These are phyloP conservation scores for Chalciporus piperatoides DNA, from an alignment of 1,284 basidiomycete species.

Conservation along the genomic window DNA sequence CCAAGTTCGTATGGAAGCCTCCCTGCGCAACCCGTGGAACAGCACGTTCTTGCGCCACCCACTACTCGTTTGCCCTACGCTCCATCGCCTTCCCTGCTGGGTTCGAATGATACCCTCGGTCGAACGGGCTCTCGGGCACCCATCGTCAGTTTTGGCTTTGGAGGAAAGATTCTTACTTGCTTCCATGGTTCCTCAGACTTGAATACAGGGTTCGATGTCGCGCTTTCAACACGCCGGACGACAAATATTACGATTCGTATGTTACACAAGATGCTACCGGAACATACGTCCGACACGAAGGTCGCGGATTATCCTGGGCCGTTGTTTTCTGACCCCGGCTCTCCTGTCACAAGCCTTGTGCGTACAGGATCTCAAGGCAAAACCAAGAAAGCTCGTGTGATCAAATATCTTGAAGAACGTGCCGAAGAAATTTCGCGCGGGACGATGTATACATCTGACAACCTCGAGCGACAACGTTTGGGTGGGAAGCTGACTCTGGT, in stretches of 20 bases:
- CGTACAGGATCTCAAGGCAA: conserved; percentile 67
- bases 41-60: conserved; percentile 45
- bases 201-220: conserved; percentile 73
- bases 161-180: conserved; percentile 81
- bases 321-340: conserved; percentile 72
- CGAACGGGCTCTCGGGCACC: conserved; percentile 73
- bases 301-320: conserved; percentile 78
- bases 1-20: conserved; percentile 18
- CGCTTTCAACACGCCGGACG: conserved; percentile 66
- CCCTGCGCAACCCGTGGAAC: conserved; percentile 17
- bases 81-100: conserved; percentile 72
- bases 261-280: conserved; percentile 66
- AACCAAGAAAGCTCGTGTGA: conserved; percentile 77
- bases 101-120: conserved; percentile 79
- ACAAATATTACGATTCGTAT: conserved; percentile 68
- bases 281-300: conserved; percentile 58
- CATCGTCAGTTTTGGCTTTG: conserved; percentile 85
- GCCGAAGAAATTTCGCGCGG: conserved; percentile 75
- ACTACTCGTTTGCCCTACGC: conserved; percentile 56
- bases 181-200: conserved; percentile 73
- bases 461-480: conserved; percentile 54
- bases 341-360: conserved; percentile 65
- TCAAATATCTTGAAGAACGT: conserved; percentile 74
- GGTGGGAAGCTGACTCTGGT: conserved; percentile 80
- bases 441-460: conserved; percentile 64